Conservation (phyloP, 129 eudicot species). For the Centaurea solstitialis region DNA sequence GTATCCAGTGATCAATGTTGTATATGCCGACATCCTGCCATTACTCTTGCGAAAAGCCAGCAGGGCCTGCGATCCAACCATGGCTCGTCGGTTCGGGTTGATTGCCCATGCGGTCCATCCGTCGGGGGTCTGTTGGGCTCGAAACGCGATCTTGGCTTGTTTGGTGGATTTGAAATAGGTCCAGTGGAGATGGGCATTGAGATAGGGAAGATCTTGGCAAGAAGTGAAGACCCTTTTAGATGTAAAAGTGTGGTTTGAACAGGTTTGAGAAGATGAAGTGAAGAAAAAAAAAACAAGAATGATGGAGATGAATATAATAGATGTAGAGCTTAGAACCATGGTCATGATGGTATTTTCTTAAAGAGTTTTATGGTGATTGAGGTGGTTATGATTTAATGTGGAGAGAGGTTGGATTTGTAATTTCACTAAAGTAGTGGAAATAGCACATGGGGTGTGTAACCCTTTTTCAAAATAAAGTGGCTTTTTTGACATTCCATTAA, state of each 20-base stretch:
- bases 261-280: slow-evolving; percentile 36
- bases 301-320: slow-evolving; percentile 9
- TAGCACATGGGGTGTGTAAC: not conserved
- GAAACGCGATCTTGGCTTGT: slow-evolving; percentile 41
- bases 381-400: not conserved
- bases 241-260: slow-evolving; percentile 49
- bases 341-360: slow-evolving; percentile 27
- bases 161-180: slow-evolving; percentile 30
- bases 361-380: not conserved
- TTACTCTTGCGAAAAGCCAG: slow-evolving; percentile 43
- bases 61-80: slow-evolving; percentile 64
- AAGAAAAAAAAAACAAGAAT: slow-evolving; percentile 34
- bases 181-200: slow-evolving; percentile 52
- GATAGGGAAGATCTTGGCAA: slow-evolving; percentile 46
- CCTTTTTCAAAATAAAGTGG: not conserved
- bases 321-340: slow-evolving; percentile 10
- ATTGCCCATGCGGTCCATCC: slow-evolving; percentile 67
- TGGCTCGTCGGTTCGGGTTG: slow-evolving; percentile 41
- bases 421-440: not conserved
- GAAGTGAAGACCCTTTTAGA: slow-evolving; percentile 32
- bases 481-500: not conserved
- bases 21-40: slow-evolving; percentile 35
- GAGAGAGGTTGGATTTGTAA: slow-evolving; percentile 8
- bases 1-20: slow-evolving; percentile 41
- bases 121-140: slow-evolving; percentile 31